Evolutionary conservation across 2,329 filamentous ascomycete species (phyloP).

Genomic region (Neopestalotiopsis clavispora): DNA sequence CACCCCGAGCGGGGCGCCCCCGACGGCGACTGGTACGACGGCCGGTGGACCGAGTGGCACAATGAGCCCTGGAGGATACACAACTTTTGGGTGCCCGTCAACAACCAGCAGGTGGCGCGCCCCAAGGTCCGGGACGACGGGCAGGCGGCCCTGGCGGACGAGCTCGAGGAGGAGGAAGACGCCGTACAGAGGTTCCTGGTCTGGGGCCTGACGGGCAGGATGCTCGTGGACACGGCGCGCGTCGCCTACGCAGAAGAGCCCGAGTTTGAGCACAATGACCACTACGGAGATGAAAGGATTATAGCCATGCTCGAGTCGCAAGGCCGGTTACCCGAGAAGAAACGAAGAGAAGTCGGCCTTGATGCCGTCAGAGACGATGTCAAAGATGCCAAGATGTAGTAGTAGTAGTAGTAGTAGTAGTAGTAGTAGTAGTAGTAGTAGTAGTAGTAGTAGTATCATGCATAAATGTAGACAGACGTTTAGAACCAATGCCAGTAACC

Average conservation of each 20-base stretch:
- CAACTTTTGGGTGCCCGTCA: conserved; percentile 88
- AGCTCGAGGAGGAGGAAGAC: conserved; percentile 44
- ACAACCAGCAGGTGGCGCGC: conserved; percentile 70
- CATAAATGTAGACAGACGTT: not conserved
- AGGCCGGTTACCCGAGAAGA: conserved; percentile 52
- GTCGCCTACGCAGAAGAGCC: conserved; percentile 84
- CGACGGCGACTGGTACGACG: conserved; percentile 80
- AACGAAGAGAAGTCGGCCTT: conserved; percentile 37
- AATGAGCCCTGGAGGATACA: conserved; percentile 82
- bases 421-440: conserved; percentile 37
- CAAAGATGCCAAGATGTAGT: conserved; percentile 47
- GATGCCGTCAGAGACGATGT: conserved; percentile 39
- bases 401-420: conserved; percentile 12
- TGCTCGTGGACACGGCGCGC: conserved; percentile 85
- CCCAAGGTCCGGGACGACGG: conserved; percentile 43
- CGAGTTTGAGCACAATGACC: conserved; percentile 74
- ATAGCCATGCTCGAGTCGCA: conserved; percentile 52
- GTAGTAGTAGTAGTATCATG: not conserved
- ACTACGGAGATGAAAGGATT: conserved; percentile 58
- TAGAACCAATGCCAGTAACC: not conserved
- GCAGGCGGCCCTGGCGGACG: conserved; percentile 30
- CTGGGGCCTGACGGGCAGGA: conserved; percentile 93
- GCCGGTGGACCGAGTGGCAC: conserved; percentile 81
- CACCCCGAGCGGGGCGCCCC: conserved; percentile 40
- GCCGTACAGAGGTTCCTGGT: conserved; percentile 73